Percentiles rank a stretch among this genome's conserved stretches.
Evolutionary conservation across 192 early-diverging fungal genomes (phyloP).

Genomic region (Coemansia sp.): DNA sequence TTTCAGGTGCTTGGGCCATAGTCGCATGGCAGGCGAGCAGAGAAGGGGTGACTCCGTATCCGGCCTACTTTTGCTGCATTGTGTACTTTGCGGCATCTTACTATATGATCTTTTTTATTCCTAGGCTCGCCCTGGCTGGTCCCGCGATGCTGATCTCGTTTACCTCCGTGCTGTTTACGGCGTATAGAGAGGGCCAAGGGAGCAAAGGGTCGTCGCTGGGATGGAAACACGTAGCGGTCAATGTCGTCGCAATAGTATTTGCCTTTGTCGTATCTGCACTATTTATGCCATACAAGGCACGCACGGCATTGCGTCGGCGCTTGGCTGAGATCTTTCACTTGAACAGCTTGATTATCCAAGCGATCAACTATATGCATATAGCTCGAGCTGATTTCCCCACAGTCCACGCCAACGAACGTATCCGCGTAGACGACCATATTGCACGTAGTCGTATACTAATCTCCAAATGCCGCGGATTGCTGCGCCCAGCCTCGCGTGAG

Average conservation of each 20-base stretch:
- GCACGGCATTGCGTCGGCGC: constrained; percentile 32
- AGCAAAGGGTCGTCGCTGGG: constrained; percentile 24
- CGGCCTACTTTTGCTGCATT: constrained; percentile 31
- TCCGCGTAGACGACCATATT: constrained; percentile 18
- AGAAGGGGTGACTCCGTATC: constrained; percentile 14
- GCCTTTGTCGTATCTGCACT: constrained; percentile 34
- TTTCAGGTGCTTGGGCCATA: constrained; percentile 46
- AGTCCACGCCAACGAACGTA: constrained; percentile 25
- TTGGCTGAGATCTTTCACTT: constrained; percentile 38
- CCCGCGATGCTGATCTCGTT: constrained; percentile 47
- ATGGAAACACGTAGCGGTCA: constrained; percentile 45
- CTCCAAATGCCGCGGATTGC: constrained; percentile 31
- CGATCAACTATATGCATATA: constrained; percentile 50
- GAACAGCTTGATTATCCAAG: constrained; percentile 34
- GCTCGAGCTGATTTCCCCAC: constrained; percentile 37
- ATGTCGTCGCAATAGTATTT: constrained; percentile 40
- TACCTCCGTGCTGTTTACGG: constrained; percentile 37
- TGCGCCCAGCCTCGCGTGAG: constrained; percentile 30
- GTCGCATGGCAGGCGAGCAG: constrained; percentile 40
- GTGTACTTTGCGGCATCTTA: constrained; percentile 41
- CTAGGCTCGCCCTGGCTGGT: constrained; percentile 18
- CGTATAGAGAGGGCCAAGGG: constrained; percentile 1
- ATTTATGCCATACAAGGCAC: constrained; percentile 51
- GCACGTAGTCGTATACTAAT: constrained; percentile 32
- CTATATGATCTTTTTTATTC: constrained; percentile 33